Evolutionary conservation across 2,329 filamentous ascomycete species (phyloP).

Genomic region (Parafenestella ontariensis): DNA sequence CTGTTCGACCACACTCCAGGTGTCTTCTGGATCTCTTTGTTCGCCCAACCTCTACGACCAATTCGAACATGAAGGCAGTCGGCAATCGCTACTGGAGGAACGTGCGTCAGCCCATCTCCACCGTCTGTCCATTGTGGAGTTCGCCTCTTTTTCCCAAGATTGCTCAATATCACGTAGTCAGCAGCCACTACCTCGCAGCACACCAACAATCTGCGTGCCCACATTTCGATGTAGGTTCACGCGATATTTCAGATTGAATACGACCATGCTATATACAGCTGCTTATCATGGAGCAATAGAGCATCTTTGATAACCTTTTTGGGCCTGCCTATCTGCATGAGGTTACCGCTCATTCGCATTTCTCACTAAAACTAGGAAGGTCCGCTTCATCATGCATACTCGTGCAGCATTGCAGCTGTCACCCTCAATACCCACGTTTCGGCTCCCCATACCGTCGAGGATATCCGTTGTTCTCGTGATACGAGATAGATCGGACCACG

Average conservation of each 20-base stretch:
- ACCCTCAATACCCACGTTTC: neutral
- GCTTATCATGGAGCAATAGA: neutral
- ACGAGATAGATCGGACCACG: neutral
- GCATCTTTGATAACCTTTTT: neutral
- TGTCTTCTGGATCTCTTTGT: neutral
- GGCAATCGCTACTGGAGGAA: neutral
- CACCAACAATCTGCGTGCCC: neutral
- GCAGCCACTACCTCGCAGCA: conserved; percentile 5
- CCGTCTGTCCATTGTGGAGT: neutral
- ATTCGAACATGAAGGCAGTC: neutral
- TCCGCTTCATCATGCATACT: neutral
- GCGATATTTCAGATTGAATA: neutral
- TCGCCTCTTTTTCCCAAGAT: conserved; percentile 7
- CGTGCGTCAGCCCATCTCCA: conserved; percentile 5
- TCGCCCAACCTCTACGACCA: neutral
- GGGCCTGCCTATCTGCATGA: neutral
- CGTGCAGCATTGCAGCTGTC: neutral
- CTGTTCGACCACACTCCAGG: neutral
- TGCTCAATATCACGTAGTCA: conserved; percentile 12
- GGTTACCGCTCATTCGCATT: neutral
- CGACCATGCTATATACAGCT: neutral
- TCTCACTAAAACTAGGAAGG: neutral
- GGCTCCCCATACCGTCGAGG: conserved; percentile 8
- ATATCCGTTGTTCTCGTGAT: neutral
- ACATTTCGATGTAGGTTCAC: neutral